phyloP scores from a whole-genome alignment of 2,329 filamentous ascomycete species.

The Neonectria hederae region DNA sequence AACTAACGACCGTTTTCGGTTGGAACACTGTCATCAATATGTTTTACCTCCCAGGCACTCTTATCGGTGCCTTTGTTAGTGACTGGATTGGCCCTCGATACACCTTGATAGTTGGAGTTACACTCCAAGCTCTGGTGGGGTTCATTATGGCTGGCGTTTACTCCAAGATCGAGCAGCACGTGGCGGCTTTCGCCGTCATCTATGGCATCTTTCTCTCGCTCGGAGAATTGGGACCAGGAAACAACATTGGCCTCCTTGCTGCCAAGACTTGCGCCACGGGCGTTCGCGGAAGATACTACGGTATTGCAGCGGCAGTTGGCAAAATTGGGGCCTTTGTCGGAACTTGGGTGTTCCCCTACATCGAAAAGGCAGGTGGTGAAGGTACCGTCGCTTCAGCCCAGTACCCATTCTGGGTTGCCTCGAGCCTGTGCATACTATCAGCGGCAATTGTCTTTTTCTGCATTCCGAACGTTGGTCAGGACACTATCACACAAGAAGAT shows the following conservation, averaged over 20 bases:
- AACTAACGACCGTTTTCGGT: constrained; percentile 81
- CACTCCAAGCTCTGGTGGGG: constrained; percentile 78
- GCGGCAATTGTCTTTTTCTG: constrained; percentile 68
- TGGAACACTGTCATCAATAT: constrained; percentile 91
- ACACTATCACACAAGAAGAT: constrained; percentile 86
- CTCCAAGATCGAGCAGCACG: constrained; percentile 67
- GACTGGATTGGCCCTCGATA: constrained; percentile 83
- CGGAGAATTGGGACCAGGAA: constrained; percentile 76
- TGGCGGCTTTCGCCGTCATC: constrained; percentile 50
- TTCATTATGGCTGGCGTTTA: constrained; percentile 92
- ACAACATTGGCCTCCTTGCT: constrained; percentile 89
- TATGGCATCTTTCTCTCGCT: constrained; percentile 52
- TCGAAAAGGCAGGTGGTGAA: constrained; percentile 67
- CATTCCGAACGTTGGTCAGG: constrained; percentile 82
- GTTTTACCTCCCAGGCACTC: constrained; percentile 87
- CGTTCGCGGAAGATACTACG: constrained; percentile 80
- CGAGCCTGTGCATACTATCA: constrained; percentile 78
- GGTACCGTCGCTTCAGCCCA: constrained; percentile 71
- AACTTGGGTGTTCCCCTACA: constrained; percentile 82
- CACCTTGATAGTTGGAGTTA: constrained; percentile 76
- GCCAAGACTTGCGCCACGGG: constrained; percentile 89
- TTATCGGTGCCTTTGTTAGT: constrained; percentile 78
- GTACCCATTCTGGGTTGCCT: constrained; percentile 90
- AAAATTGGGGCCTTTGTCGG: constrained; percentile 88
- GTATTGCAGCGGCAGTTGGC: constrained; percentile 76